Base-by-base conservation (phyloP, 768 basidiomycete species). In the Mycena indigotica region DNA sequence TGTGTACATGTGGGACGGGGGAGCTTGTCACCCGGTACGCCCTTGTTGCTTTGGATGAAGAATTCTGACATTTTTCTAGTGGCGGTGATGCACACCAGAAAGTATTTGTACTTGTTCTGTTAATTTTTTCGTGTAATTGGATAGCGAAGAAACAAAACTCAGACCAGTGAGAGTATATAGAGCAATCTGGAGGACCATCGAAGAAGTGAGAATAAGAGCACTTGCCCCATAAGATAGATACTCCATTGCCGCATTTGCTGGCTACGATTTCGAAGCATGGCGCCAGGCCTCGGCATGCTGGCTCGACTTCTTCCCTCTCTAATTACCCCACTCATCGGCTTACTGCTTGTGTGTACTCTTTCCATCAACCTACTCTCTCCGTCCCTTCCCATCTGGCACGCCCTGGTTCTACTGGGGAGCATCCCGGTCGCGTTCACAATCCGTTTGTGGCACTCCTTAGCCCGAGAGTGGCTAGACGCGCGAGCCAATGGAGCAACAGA, bases 21-120 rank as follows among this genome's bases (percentile, higher is more conserved):
- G 56, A 28, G 56, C 51, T 17, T 57, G 56, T 46, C 56, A 57
- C 46, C 56, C 50, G n/a, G 55, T 50, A 28, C 30, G 46, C 50
- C 21, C 26, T 16, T 53, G 35, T n/a, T n/a, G n/a, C 35, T 38
- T 38, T 38, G 35, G n/a, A 38, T n/a, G 10, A 10, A n/a, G n/a
- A 38, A 38, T 38, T 38, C 12, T 38, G 35, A 10, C n/a, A n/a
- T 38, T 10, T n/a, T 38, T 38, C 35, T n/a, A 38, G 35, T 38
- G 35, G 35, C n/a, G 35, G 35, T 38, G 35, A 38, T n/a, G n/a
- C n/a, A n/a, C n/a, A n/a, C n/a, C n/a, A n/a, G n/a, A n/a, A n/a
- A n/a, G n/a, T n/a, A n/a, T n/a, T n/a, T n/a, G n/a, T n/a, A n/a
- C n/a, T n/a, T n/a, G n/a, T n/a, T n/a, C n/a, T n/a, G n/a, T n/a